A percentile compares a stretch with the other conserved stretches of the same genome.
Conservation (phyloP, 495 filamentous ascomycete genomes). For the Aspergillus heteromorphus region DNA sequence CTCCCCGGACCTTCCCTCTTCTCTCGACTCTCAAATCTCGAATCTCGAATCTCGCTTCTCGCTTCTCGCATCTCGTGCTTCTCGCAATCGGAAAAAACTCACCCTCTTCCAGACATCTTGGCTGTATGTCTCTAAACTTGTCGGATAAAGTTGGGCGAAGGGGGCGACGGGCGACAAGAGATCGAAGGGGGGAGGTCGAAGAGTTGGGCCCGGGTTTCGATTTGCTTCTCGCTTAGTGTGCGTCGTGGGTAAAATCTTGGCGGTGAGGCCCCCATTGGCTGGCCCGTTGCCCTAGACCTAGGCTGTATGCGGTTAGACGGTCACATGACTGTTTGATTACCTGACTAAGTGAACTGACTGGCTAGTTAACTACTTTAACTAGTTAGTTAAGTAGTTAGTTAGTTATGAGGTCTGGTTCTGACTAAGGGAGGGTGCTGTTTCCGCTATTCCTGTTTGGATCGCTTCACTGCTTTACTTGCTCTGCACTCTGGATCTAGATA, state of each 20-base stretch:
- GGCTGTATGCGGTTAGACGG: conserved; percentile 18
- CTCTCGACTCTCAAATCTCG: neutral
- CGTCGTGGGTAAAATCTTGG: conserved; percentile 44
- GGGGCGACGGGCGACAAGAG: conserved; percentile 31
- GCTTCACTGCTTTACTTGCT: too few relatives aligned
- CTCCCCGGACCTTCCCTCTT: neutral
- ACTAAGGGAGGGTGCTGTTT: too few relatives aligned
- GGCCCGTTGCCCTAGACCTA: conserved; percentile 37
- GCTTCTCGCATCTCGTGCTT: neutral
- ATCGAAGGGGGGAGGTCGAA: conserved; percentile 18
- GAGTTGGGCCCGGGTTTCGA: conserved; percentile 19
- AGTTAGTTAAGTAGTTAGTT: too few relatives aligned
- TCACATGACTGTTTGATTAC: too few relatives aligned
- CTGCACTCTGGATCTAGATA: too few relatives aligned
- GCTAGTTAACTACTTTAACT: too few relatives aligned
- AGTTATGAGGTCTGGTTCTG: too few relatives aligned
- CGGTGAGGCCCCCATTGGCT: conserved; percentile 23
- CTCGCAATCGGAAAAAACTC: conserved; percentile 18
- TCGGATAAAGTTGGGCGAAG: conserved; percentile 36
- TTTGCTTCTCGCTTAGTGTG: conserved; percentile 47
- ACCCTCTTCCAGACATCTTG: conserved; percentile 57
- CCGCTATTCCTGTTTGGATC: too few relatives aligned
- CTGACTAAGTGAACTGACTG: neutral
- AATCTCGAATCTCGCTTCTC: too few relatives aligned
- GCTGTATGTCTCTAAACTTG: conserved; percentile 40